phyloP scores from a whole-genome alignment of 768 basidiomycete species.

The Macrolepiota fuliginosa region DNA sequence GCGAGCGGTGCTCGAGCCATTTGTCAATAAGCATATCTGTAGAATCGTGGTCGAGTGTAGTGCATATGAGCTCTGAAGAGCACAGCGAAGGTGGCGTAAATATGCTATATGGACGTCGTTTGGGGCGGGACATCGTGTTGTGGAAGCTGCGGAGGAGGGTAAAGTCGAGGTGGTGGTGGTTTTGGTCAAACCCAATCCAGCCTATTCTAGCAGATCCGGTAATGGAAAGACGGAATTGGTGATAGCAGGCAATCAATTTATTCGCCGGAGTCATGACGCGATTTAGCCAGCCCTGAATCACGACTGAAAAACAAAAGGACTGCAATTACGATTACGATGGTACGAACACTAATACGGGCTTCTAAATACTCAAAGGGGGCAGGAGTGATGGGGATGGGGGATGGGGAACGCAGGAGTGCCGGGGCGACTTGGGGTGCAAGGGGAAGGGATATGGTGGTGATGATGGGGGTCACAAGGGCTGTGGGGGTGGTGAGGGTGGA shows the following conservation, averaged over 20 bases:
- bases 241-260: slow-evolving; percentile 12
- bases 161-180: slow-evolving; percentile 6
- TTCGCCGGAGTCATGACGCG: slow-evolving; percentile 10
- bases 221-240: slow-evolving; percentile 10
- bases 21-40: slow-evolving; percentile 81
- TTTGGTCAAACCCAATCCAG: not conserved
- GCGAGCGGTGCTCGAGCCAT: slow-evolving; percentile 72
- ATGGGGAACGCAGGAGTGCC: not conserved
- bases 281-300: slow-evolving; percentile 14
- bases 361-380: slow-evolving; percentile 5
- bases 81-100: slow-evolving; percentile 63
- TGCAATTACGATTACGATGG: not conserved
- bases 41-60: slow-evolving; percentile 71
- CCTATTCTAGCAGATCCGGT: not conserved
- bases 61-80: slow-evolving; percentile 79
- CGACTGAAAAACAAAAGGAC: not conserved
- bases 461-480: not conserved
- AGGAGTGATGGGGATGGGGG: not conserved
- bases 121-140: slow-evolving; percentile 35
- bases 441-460: not conserved
- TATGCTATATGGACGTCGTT: slow-evolving; percentile 55
- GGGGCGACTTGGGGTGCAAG: not conserved
- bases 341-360: not conserved
- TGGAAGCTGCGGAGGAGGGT: too few species aligned
- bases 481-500: slow-evolving; percentile 1